Base-by-base conservation (phyloP, 495 filamentous ascomycete species). In the Alectoria sarmentosa region DNA sequence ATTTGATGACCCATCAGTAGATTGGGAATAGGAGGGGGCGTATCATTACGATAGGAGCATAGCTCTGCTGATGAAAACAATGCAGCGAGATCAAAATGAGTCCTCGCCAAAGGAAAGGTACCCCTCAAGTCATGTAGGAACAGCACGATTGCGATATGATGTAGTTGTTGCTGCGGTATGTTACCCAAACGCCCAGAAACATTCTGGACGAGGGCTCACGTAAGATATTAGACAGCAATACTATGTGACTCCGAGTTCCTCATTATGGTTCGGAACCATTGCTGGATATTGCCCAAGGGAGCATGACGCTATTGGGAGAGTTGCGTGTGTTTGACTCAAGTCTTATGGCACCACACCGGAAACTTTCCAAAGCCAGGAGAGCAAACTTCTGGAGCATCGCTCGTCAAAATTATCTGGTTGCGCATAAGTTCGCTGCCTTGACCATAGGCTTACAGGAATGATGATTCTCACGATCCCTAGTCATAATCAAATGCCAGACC, bases 341-440 rank as follows among this genome's bases (percentile, higher is more conserved):
- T n/a, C n/a, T n/a, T n/a, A n/a, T n/a, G n/a, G n/a, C n/a, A n/a
- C n/a, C n/a, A n/a, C n/a, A n/a, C n/a, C n/a, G n/a, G n/a, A n/a
- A n/a, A n/a, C 75, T 82, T 1, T 84, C 81, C 2, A 82, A 81
- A 69, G 83, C 83, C 7, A 76, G 84, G 6, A 79, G 72, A 68
- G 84, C 84, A 9, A 84, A 81, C 1, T 87, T 87, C 69, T 87
- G 84, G 84, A 86, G 86, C 66, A 85, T 86, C 70, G 85, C 84
- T 26, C 76, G 84, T 44, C 84, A 87, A 69, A 84, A 87, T 69
- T 84, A 86, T 73, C 74, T 88, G 13, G 80, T 83, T 70, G 83
- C 84, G 38, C 85, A 82, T 85, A 75, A 78, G 82, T 79, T 30
- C 39, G 4, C 39, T 58, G 34, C 11, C 52, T 37, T 37, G 49